Base-by-base conservation (phyloP, 2,329 filamentous ascomycete genomes). In the Ceratocystis lukuohia region DNA sequence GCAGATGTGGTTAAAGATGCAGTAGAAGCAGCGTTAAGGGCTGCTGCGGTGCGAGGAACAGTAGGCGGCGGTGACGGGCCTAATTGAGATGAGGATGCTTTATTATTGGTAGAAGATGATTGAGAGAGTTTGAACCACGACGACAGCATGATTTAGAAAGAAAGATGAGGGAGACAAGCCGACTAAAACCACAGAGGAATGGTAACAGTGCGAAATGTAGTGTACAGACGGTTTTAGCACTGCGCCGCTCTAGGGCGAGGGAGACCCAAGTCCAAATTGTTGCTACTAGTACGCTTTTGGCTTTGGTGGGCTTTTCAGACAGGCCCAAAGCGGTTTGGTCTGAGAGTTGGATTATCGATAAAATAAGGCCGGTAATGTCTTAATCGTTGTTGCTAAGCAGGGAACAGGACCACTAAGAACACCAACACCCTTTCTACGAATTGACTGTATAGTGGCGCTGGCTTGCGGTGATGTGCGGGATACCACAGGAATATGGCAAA, bases 281-380 rank as follows among this genome's bases (percentile, higher is more conserved):
- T 41, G 15, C 37, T 37, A 45, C 64, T 65, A 65, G 64, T 65
- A 65, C 61, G 22, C 44, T 61, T 65, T 65, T 25, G 64, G 64
- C 56, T 62, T 65, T 56, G 64, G 20, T 30, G 30, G 53, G 17
- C 61, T 65, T 63, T 63, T 61, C 56, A 46, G 41, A 41, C 63
- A 28, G 33, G 48, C 48, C 48, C 20, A 45, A 57, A 44, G 48
- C 50, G 50, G 63, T 20, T 57, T 65, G 45, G 46, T 41, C 33
- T 25, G 50, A 65, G 46, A 48, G 45, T 45, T 30, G 45, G 50
- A 48, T 46, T 63, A 63, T 30, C 46, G 41, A 63, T 46, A 63
- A 63, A 30, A 46, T 63, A 63, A 41, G 61, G 44, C 25, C 61
- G 61, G n/a, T 59, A 59, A 37, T 22, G 30, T 59, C 56, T 59